Base-by-base conservation (phyloP, 345 rosid species). In the Eucalyptus curtisii region DNA sequence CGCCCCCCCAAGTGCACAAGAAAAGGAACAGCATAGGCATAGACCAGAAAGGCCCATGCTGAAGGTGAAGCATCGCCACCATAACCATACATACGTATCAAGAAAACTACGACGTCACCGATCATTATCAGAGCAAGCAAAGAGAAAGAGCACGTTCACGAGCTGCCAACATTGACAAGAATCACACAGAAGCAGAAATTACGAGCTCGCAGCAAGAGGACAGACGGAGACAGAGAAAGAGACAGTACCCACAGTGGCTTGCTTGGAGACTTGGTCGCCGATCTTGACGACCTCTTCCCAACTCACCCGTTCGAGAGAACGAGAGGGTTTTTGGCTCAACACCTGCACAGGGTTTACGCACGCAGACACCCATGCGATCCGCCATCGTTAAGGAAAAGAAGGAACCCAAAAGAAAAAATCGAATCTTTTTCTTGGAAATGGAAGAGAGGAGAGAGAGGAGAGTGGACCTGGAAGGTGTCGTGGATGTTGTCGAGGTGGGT, bases 211-310 rank as follows among this genome's bases (percentile, higher is more conserved):
- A 40, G 84, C 27, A 76, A 76, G 44, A 8, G 3, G 81, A 68
- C 44, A 33, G 44, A 66, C 42, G 31, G 79, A 66, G 13, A 71
- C 31, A 86, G 86, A 37, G 40, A 37, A 25, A 64, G 52, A 24
- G 86, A 52, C 86, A 19, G 68, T 89, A 96, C 99, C 97, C 87
- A 94, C 91, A 76, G 99, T 96, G 89, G 99, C 99, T 94, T 96
- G 96, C 92, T 94, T 96, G 90, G 96, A 95, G 87, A 96, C 95
- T 61, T 94, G 95, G 30, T 95, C 99, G 53, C 95, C 97, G 98
- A 96, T 92, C 91, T 95, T 95, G 57, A 94, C 87, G 90, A 95
- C 97, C 87, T 96, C 97, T 44, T 88, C 93, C 99, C 99, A 96
- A 89, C 88, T 92, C 82, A 92, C 92, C 93, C 93, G 94, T 76